Conservation (phyloP, 305 asterid species). For the Andrographis paniculata region DNA sequence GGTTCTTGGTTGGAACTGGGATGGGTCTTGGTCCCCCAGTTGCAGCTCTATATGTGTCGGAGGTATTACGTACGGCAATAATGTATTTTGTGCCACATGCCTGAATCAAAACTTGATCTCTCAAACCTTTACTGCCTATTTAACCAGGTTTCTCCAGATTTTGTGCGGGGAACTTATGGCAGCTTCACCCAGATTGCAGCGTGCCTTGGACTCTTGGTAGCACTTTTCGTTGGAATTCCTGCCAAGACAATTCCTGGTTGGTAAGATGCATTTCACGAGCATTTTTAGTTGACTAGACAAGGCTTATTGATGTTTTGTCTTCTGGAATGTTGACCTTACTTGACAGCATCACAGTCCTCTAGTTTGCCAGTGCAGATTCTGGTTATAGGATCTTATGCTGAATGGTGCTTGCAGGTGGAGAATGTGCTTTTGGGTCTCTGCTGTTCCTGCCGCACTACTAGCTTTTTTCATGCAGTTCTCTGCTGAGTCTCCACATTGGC, state of each 20-base stretch:
- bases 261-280: constrained; percentile 36
- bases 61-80: constrained; percentile 38
- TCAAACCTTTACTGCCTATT: background rate
- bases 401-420: constrained; percentile 66
- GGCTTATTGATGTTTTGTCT: background rate
- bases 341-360: constrained; percentile 9
- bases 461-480: constrained; percentile 72
- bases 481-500: constrained; percentile 93
- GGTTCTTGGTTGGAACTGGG: constrained; percentile 82
- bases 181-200: constrained; percentile 92
- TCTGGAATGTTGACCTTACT: no score
- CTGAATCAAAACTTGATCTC: background rate
- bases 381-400: constrained; percentile 12
- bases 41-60: constrained; percentile 87
- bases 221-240: constrained; percentile 78
- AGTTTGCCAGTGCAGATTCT: constrained; percentile 7
- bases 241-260: constrained; percentile 64
- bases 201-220: constrained; percentile 67
- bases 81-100: constrained; percentile 7
- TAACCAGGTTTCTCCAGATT: constrained; percentile 80
- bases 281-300: constrained; percentile 2
- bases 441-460: constrained; percentile 73
- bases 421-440: constrained; percentile 83
- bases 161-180: constrained; percentile 88
- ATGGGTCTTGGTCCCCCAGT: constrained; percentile 98